Percentiles rank a stretch among this genome's conserved stretches.
Evolutionary conservation across 106 monocot species (phyloP).

Genomic region (Iris macrosiphon): DNA sequence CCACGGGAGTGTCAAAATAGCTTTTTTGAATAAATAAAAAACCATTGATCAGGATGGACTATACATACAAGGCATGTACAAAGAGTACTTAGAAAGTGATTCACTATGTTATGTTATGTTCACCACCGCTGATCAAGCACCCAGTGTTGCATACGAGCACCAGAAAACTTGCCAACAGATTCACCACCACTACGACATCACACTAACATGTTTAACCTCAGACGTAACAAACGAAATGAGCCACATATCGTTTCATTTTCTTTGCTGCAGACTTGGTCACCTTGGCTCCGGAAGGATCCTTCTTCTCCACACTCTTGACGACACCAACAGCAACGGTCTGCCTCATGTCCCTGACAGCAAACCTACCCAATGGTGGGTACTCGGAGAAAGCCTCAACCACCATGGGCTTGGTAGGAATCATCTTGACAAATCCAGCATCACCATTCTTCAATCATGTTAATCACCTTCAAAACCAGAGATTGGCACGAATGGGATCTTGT

Average conservation of each 20-base stretch:
- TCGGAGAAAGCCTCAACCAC: conserved; percentile 16
- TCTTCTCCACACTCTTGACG: conserved; percentile 18
- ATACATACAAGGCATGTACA: too few relatives aligned
- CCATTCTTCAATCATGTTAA: conserved; percentile 51
- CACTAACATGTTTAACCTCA: too few relatives aligned
- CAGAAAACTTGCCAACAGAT: background rate
- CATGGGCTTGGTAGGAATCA: conserved; percentile 18
- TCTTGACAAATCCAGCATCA: conserved; percentile 14
- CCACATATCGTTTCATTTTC: conserved; percentile 1
- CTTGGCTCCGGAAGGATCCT: conserved; percentile 13
- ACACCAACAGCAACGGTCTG: conserved; percentile 14
- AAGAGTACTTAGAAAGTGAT: too few relatives aligned
- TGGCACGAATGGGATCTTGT: conserved; percentile 33
- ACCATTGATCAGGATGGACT: too few relatives aligned
- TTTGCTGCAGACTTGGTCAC: conserved; percentile 11
- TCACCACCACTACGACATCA: too few relatives aligned
- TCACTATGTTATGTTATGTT: too few relatives aligned
- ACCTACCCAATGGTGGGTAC: conserved; percentile 12
- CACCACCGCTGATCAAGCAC: background rate
- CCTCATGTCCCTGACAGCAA: conserved; percentile 19
- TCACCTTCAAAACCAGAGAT: conserved; percentile 65
- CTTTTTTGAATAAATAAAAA: too few relatives aligned
- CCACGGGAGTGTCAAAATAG: too few relatives aligned
- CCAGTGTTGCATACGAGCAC: background rate
- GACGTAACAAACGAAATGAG: background rate